Evolutionary conservation across 228 moss, liverwort and hornwort species (phyloP).

Genomic region (Sphagnum magellanicum): DNA sequence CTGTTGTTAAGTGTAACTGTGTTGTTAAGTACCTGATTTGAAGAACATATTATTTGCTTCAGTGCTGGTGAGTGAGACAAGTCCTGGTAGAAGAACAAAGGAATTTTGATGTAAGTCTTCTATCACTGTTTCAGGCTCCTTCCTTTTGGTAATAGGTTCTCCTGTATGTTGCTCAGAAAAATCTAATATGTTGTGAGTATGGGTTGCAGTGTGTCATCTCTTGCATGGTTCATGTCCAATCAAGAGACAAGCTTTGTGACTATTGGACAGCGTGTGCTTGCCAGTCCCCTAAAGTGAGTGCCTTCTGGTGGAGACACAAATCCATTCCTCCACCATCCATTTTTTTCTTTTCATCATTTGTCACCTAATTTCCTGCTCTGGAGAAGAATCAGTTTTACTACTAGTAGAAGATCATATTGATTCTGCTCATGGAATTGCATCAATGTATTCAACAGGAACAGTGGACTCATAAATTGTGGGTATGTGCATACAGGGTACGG

Average conservation of each 20-base stretch:
- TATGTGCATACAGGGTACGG: constrained; percentile 3
- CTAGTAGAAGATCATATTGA: not conserved
- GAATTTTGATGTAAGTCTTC: too few relatives aligned
- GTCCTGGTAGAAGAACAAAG: too few relatives aligned
- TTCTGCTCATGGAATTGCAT: not conserved
- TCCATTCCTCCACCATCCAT: not conserved
- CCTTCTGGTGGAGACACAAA: not conserved
- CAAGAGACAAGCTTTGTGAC: constrained; percentile 20
- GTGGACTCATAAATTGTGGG: not conserved
- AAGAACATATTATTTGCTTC: too few relatives aligned
- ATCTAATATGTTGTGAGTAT: too few relatives aligned
- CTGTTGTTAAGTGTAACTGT: not conserved
- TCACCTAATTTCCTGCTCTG: too few relatives aligned
- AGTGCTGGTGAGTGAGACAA: too few relatives aligned
- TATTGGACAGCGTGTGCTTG: constrained; percentile 15
- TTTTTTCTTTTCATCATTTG: too few relatives aligned
- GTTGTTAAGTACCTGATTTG: too few relatives aligned
- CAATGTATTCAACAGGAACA: not conserved
- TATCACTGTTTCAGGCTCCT: too few relatives aligned
- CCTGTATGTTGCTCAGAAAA: too few relatives aligned
- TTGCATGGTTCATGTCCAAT: constrained; percentile 21
- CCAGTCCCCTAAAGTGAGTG: constrained; percentile 14
- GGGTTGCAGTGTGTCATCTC: constrained; percentile 18
- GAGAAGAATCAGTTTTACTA: not conserved
- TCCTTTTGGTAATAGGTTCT: too few relatives aligned